Evolutionary conservation across 129 eudicot species (phyloP).

Genomic region (Escallonia rubra): DNA sequence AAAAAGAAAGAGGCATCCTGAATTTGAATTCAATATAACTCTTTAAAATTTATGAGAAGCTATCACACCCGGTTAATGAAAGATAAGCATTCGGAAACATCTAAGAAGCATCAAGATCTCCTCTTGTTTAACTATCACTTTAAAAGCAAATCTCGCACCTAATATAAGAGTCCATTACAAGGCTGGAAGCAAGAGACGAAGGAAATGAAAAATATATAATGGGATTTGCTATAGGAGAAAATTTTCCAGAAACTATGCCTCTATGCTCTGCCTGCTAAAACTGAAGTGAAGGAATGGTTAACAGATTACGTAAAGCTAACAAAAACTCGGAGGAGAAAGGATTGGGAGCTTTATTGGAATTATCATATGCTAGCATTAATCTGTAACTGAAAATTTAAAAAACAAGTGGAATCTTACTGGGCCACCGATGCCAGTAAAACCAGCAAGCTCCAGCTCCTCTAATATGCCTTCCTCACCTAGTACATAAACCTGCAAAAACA

Average conservation of each 20-base stretch:
- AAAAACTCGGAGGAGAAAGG: not conserved
- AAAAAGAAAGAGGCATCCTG: not conserved
- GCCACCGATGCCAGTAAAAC: slow-evolving; percentile 82
- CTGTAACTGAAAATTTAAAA: not conserved
- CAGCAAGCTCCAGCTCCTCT: slow-evolving; percentile 93
- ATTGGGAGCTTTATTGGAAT: not conserved
- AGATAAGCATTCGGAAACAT: not conserved
- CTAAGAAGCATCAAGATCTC: no score
- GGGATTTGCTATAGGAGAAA: not conserved
- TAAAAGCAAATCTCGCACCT: no score
- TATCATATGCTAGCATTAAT: not conserved
- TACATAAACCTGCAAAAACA: slow-evolving; percentile 66
- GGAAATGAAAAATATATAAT: not conserved
- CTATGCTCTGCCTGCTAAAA: not conserved
- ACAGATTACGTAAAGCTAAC: slow-evolving; percentile 1
- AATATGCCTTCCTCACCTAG: slow-evolving; percentile 87
- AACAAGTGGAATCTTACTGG: slow-evolving; percentile 46
- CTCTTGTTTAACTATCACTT: no score
- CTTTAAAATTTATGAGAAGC: not conserved
- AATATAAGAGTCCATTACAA: no score
- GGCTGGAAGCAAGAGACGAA: not conserved
- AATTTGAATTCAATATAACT: not conserved
- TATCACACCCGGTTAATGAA: not conserved
- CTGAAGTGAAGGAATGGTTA: not conserved
- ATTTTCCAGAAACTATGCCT: not conserved